Evolutionary conservation across 1,284 basidiomycete genomes (phyloP).

Genomic region (Uromyces viciae-fabae): DNA sequence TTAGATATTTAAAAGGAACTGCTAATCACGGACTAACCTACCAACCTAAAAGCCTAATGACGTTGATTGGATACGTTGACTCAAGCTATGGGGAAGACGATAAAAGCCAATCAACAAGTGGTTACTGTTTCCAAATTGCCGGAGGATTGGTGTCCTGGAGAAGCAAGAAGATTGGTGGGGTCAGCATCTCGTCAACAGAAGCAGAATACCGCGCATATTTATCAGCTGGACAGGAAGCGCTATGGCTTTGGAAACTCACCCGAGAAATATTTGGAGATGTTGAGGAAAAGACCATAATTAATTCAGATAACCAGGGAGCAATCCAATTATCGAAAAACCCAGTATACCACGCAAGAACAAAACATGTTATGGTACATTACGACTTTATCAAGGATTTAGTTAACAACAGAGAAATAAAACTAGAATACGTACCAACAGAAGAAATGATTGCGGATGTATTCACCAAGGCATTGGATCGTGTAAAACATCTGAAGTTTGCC

Average conservation of each 20-base stretch:
- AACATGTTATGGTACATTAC: background rate
- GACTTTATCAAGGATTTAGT: conserved; percentile 12
- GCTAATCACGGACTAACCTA: too few species aligned
- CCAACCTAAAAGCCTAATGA: too few species aligned
- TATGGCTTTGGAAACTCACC: background rate
- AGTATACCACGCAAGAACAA: conserved; percentile 1
- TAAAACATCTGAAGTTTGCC: too few species aligned
- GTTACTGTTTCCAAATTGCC: background rate
- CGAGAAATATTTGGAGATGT: background rate
- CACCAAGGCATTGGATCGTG: too few species aligned
- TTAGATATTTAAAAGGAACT: too few species aligned
- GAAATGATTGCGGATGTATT: conserved; percentile 18
- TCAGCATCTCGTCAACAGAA: background rate
- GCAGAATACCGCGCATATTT: background rate
- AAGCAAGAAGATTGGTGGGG: background rate
- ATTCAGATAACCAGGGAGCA: background rate
- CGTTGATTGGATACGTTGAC: too few species aligned
- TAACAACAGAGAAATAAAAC: background rate
- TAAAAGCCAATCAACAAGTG: background rate
- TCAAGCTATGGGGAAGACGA: too few species aligned
- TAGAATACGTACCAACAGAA: background rate
- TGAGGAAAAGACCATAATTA: background rate
- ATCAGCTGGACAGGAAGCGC: background rate
- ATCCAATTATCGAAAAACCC: background rate
- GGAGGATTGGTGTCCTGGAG: background rate